phyloP scores from a whole-genome alignment of 2,329 filamentous ascomycete species.

The Sphaceloma murrayae region DNA sequence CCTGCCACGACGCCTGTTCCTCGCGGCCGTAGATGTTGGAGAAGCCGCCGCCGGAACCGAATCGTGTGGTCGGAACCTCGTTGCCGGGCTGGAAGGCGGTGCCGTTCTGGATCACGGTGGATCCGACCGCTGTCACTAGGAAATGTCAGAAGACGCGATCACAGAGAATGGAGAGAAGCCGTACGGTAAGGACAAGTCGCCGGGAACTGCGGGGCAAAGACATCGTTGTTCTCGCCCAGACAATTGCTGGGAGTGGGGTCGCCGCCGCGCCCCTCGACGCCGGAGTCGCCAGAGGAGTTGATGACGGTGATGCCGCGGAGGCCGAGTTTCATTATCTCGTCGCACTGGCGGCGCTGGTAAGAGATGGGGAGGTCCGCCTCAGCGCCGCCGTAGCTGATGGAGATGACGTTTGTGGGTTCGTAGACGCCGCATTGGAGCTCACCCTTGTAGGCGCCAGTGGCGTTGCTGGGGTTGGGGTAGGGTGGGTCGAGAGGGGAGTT shows the following conservation, averaged over 20 bases:
- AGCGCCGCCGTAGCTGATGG: constrained; percentile 54
- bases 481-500: constrained; percentile 41
- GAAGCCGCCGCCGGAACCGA: constrained; percentile 37
- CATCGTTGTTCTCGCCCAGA: constrained; percentile 32
- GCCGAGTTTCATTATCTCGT: constrained; percentile 54
- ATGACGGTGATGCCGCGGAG: constrained; percentile 55
- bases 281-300: constrained; percentile 53
- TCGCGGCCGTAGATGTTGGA: constrained; percentile 36
- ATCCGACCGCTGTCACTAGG: too few relatives aligned
- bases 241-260: constrained; percentile 29
- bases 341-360: constrained; percentile 53
- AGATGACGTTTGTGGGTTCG: constrained; percentile 51
- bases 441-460: constrained; percentile 25
- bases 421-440: constrained; percentile 23
- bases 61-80: constrained; percentile 40
- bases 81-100: constrained; percentile 44
- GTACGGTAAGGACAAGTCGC: constrained; percentile 40
- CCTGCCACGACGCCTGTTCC: too few relatives aligned
- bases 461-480: constrained; percentile 34
- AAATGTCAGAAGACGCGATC: too few relatives aligned
- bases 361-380: constrained; percentile 51
- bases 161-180: constrained; percentile 33
- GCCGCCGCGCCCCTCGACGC: constrained; percentile 37
- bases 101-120: constrained; percentile 31
- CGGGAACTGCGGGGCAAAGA: constrained; percentile 38